These are phyloP conservation scores for Psilocybe mexicana DNA, from an alignment of 1,284 basidiomycete species.

Conservation along the genomic window DNA sequence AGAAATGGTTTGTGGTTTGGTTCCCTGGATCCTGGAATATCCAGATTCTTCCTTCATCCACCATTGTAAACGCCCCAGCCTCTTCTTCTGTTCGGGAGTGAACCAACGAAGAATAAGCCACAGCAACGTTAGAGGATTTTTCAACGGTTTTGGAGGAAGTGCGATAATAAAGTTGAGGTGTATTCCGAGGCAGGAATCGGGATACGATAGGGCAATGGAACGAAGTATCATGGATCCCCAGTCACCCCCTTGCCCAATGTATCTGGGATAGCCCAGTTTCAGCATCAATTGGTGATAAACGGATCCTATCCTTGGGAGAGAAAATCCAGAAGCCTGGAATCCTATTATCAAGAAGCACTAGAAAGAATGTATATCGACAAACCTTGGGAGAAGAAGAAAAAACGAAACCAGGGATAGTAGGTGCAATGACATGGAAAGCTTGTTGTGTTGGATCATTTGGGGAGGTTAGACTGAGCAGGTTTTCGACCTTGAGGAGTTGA, in stretches of 20 bases:
- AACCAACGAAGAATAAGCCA: constrained; percentile 26
- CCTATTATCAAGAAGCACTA: not conserved
- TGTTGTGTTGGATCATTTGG: constrained; percentile 29
- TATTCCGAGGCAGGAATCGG: constrained; percentile 26
- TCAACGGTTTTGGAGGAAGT: constrained; percentile 24
- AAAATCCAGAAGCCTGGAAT: constrained; percentile 26
- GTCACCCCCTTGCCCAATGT: constrained; percentile 49
- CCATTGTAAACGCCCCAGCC: constrained; percentile 31
- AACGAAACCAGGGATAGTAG: constrained; percentile 44
- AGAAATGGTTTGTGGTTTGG: constrained; percentile 56
- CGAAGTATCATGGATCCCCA: constrained; percentile 39
- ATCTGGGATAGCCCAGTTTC: constrained; percentile 37
- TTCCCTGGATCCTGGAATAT: constrained; percentile 44
- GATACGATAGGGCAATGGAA: constrained; percentile 24
- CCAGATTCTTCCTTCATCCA: constrained; percentile 39
- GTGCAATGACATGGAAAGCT: constrained; percentile 47
- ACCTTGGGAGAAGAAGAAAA: constrained; percentile 36
- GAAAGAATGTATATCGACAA: not conserved
- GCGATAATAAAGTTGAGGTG: constrained; percentile 29
- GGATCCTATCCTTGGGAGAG: constrained; percentile 22
- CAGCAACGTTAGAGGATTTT: constrained; percentile 23
- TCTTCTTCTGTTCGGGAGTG: constrained; percentile 35
- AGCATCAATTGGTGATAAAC: constrained; percentile 43
- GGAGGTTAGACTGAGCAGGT: constrained; percentile 25
- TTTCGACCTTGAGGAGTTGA: constrained; percentile 25